Evolutionary conservation across 345 rosid species (phyloP).

Genomic region (Streptanthus diversifolius): DNA sequence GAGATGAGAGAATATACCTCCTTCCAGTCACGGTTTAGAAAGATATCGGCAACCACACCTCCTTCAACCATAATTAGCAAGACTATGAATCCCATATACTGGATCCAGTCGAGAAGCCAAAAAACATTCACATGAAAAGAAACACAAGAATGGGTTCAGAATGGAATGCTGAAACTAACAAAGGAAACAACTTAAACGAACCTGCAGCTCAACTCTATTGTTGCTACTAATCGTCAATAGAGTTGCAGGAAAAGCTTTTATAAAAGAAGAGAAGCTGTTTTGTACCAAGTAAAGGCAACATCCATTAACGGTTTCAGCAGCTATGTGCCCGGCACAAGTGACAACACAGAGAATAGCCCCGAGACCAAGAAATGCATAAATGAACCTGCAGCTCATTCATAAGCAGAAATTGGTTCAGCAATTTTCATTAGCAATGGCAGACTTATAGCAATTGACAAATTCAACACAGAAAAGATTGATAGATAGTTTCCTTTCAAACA

Average conservation of each 20-base stretch:
- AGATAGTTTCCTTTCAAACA: no score
- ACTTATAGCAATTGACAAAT: not conserved
- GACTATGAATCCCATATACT: slow-evolving; percentile 76
- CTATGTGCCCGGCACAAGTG: slow-evolving; percentile 77
- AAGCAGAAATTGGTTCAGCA: not conserved
- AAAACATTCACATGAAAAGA: not conserved
- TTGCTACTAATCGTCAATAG: not conserved
- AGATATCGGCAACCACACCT: slow-evolving; percentile 65
- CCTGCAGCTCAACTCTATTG: no score
- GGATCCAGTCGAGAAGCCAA: not conserved
- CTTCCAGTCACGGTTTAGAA: slow-evolving; percentile 77
- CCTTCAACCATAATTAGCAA: slow-evolving; percentile 74
- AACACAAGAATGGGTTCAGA: not conserved
- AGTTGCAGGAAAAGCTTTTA: not conserved
- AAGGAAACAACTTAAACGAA: not conserved
- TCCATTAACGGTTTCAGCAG: slow-evolving; percentile 78
- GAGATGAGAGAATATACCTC: slow-evolving; percentile 43
- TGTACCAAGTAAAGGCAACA: slow-evolving; percentile 88
- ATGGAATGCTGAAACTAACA: not conserved
- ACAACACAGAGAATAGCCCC: slow-evolving; percentile 62
- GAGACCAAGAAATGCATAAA: slow-evolving; percentile 63
- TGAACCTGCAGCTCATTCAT: slow-evolving; percentile 56
- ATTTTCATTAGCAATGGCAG: not conserved
- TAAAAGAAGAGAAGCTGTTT: slow-evolving; percentile 31
- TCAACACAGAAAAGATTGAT: no score